Conservation (phyloP, 2,329 filamentous ascomycete genomes). For the Capronia coronata region DNA sequence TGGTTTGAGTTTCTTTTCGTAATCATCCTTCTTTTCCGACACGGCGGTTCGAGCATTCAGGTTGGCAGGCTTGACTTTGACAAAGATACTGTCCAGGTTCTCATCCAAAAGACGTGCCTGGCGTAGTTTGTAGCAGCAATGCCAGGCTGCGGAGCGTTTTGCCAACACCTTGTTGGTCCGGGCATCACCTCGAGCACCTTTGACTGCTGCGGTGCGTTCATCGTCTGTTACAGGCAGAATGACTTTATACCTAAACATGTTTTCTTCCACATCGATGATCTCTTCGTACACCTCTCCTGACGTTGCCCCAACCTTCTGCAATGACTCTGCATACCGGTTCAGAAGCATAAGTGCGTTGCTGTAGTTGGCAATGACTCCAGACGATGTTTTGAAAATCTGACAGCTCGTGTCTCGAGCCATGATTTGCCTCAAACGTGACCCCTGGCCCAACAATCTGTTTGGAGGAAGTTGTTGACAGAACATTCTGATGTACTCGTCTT, state of each 20-base stretch:
- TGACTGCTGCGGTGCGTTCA: slow-evolving; percentile 54
- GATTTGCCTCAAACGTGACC: slow-evolving; percentile 52
- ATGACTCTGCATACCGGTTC: slow-evolving; percentile 19
- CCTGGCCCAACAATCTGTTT: slow-evolving; percentile 63
- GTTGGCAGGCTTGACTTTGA: slow-evolving; percentile 68
- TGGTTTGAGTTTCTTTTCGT: slow-evolving; percentile 75
- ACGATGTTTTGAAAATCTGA: slow-evolving; percentile 18
- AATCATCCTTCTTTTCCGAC: slow-evolving; percentile 64
- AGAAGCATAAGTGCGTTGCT: slow-evolving; percentile 24
- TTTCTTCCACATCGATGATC: slow-evolving; percentile 38
- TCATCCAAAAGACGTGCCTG: slow-evolving; percentile 63
- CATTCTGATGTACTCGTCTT: slow-evolving; percentile 51
- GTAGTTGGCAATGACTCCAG: slow-evolving; percentile 24
- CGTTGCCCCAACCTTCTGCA: slow-evolving; percentile 44
- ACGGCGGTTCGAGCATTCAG: slow-evolving; percentile 80
- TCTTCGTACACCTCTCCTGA: slow-evolving; percentile 38
- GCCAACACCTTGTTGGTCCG: slow-evolving; percentile 67
- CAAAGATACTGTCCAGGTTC: slow-evolving; percentile 65
- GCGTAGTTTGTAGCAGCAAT: slow-evolving; percentile 66
- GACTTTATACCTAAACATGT: slow-evolving; percentile 66
- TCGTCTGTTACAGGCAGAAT: slow-evolving; percentile 58
- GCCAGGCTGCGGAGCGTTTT: slow-evolving; percentile 83
- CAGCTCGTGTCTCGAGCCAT: slow-evolving; percentile 44
- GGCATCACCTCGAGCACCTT: slow-evolving; percentile 56
- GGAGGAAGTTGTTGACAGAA: slow-evolving; percentile 72